These are phyloP conservation scores for Boletus sp. DNA, from an alignment of 768 basidiomycete species.

Conservation along the genomic window DNA sequence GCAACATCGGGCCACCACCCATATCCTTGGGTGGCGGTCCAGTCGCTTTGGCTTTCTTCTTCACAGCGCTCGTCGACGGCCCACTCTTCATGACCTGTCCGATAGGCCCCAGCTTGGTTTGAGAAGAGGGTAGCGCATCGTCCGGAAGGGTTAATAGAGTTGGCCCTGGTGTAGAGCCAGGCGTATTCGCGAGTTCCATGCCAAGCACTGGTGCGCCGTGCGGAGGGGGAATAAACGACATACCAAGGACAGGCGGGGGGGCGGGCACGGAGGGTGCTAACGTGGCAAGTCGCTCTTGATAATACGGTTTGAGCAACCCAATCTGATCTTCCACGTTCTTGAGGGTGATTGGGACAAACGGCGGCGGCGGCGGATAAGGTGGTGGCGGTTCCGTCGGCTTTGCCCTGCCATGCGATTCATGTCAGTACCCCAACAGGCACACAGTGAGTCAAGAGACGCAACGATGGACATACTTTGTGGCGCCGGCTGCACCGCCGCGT, in stretches of 20 bases:
- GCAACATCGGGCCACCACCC: constrained; percentile 14
- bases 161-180: not conserved
- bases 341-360: constrained; percentile 69
- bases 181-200: not conserved
- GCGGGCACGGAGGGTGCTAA: constrained; percentile 33
- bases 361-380: constrained; percentile 81
- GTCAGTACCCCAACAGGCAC: not conserved
- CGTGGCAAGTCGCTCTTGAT: constrained; percentile 51
- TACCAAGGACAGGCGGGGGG: constrained; percentile 13
- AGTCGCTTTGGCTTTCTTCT: constrained; percentile 52
- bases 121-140: constrained; percentile 54
- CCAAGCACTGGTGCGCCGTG: not conserved
- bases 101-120: constrained; percentile 74
- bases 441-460: not conserved
- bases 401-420: constrained; percentile 36
- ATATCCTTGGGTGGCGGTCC: constrained; percentile 24
- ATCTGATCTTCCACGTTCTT: constrained; percentile 74
- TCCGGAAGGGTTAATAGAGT: constrained; percentile 50
- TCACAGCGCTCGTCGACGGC: constrained; percentile 43
- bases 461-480: constrained; percentile 46
- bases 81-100: constrained; percentile 66
- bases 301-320: constrained; percentile 78
- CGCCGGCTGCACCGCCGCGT: constrained; percentile 38
- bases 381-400: constrained; percentile 73
- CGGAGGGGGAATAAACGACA: constrained; percentile 16